Conservation (phyloP, 192 early-diverging fungal genomes). For the Rhizoclosmatium sp. region DNA sequence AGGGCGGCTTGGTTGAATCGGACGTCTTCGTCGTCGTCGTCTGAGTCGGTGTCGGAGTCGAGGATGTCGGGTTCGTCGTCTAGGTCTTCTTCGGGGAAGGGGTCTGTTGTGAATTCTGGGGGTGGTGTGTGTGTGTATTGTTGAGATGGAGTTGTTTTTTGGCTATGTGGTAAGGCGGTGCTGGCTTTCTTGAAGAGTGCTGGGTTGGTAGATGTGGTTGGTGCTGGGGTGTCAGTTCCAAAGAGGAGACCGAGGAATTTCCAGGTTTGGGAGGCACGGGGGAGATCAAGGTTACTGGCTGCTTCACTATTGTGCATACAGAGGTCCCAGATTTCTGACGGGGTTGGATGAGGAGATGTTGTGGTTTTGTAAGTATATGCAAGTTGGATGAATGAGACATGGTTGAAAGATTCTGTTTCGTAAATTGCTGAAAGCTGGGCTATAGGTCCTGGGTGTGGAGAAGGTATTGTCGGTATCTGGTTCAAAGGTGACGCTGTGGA, state of each 20-base stretch:
- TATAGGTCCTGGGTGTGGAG: slow-evolving; percentile 38
- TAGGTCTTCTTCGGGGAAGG: not conserved
- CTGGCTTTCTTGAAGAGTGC: not conserved
- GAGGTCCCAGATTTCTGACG: not conserved
- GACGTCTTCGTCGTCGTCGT: slow-evolving; percentile 35
- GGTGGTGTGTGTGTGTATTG: not conserved
- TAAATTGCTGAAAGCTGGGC: slow-evolving; percentile 51
- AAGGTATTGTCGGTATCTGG: not conserved
- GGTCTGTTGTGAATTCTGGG: not conserved
- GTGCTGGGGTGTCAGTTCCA: slow-evolving; percentile 36
- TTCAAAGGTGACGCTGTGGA: not conserved
- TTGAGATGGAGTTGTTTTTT: not conserved
- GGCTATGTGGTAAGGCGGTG: not conserved
- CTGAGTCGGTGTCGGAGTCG: not conserved
- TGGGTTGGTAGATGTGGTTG: not conserved
- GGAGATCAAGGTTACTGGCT: slow-evolving; percentile 67
- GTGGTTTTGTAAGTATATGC: slow-evolving; percentile 42
- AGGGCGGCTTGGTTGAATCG: slow-evolving; percentile 10
- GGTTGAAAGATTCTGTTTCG: slow-evolving; percentile 68
- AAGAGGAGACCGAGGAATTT: slow-evolving; percentile 73
- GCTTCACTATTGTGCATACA: slow-evolving; percentile 43
- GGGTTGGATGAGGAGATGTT: not conserved
- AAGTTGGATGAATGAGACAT: slow-evolving; percentile 68
- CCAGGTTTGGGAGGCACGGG: slow-evolving; percentile 78
- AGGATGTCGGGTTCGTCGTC: slow-evolving; percentile 15